Evolutionary conservation across 495 filamentous ascomycete species (phyloP), one percentile per base, ranked within the genome.

Genomic region (Podospora pseudocomata): DNA sequence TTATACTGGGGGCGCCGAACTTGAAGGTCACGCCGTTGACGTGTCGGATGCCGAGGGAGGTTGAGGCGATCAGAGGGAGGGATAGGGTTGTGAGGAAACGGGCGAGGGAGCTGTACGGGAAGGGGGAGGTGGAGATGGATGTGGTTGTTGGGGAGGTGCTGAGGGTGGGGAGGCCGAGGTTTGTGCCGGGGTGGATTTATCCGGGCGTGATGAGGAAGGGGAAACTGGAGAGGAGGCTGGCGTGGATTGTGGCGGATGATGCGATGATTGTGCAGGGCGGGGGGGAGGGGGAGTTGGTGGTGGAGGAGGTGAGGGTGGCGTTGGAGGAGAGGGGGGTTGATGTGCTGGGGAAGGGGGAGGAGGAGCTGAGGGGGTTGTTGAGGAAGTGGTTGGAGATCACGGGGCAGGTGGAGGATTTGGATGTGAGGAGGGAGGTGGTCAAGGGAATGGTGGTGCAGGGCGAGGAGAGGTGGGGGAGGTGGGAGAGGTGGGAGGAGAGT

Each of bases 21-120:
- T 11, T 49, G 2, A 80, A 81, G 7, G 77, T 92, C 44, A 90
- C 95, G 16, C 94, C 94, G 0, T 85, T 82, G 65, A 90, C 92
- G 0, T 96, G 94, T 74, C 86, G 92, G 2, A 88, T 97, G 11
- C 95, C 95, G 0, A 75, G 73, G 54, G 94, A 97, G 78, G 73
- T 90, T 0, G 79, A 80, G 39, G 39, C 39, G 5, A 49, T 49
- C 13, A 11, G 39, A 13, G 2, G 2, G 15, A 6, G 39, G 5
- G 39, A 49, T 49, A 13, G 15, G 13, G 9, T 1, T 3, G 2
- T 49, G 6, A 6, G 39, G 9, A 49, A 13, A 11, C 1, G 13
- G 15, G 9, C 9, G 9, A 11, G 39, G 39, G 39, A 49, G 39
- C 5, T 13, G 39, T 6, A 6, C 39, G 2, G 15, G 3, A 11